Conservation (phyloP, 441 rosid genomes). For the Croton setiger region DNA sequence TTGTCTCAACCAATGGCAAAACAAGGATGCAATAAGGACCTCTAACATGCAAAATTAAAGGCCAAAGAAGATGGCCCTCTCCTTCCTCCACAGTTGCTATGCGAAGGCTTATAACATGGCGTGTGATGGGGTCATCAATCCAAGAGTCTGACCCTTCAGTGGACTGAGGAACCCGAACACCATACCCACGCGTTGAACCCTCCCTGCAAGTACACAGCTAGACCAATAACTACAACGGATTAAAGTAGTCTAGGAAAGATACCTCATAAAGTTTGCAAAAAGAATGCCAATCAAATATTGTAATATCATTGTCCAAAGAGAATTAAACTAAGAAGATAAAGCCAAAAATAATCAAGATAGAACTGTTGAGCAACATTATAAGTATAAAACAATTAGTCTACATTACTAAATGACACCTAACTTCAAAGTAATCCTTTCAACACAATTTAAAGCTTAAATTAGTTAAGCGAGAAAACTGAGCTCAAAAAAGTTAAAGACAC, state of each 20-base stretch:
- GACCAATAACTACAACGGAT: constrained; percentile 7
- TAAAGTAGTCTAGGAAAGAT: background rate
- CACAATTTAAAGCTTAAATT: background rate
- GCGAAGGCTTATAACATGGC: constrained; percentile 65
- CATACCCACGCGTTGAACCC: constrained; percentile 79
- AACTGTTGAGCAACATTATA: background rate
- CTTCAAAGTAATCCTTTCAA: background rate
- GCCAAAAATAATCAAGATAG: no score
- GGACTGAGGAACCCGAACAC: constrained; percentile 67
- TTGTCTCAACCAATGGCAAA: constrained; percentile 73
- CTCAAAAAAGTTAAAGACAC: background rate
- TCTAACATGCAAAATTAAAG: constrained; percentile 68
- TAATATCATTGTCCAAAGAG: background rate
- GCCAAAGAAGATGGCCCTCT: constrained; percentile 64
- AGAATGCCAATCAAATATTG: background rate
- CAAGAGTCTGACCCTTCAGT: constrained; percentile 79
- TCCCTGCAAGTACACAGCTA: constrained; percentile 44
- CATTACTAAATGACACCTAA: background rate
- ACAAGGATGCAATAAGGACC: constrained; percentile 57
- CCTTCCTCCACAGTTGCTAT: constrained; percentile 41
- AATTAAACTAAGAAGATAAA: no score
- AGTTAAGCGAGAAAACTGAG: background rate
- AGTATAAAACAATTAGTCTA: background rate
- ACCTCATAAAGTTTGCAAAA: background rate
- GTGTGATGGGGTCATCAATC: constrained; percentile 97